A percentile compares a stretch with the other conserved stretches of the same genome.
phyloP scores from a whole-genome alignment of 2,329 filamentous ascomycete genomes.

The Lachnellula arida region DNA sequence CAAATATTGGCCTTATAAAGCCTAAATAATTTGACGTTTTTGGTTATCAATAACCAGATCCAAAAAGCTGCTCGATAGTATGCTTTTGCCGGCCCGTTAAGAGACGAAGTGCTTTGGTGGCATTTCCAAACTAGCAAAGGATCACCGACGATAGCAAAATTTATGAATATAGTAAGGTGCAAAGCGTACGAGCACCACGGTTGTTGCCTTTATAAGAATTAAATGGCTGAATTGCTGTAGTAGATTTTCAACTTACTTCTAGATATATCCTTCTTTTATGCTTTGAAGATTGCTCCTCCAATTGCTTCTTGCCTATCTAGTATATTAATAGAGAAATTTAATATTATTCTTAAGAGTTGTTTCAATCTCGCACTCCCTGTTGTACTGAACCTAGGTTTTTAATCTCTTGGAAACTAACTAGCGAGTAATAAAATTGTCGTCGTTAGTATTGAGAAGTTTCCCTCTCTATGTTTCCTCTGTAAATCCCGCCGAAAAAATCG shows the following conservation, averaged over 20 bases:
- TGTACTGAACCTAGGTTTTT: constrained; percentile 91
- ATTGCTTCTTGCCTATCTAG: constrained; percentile 90
- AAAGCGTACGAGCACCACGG: constrained; percentile 88
- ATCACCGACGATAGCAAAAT: constrained; percentile 61
- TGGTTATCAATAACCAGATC: constrained; percentile 82
- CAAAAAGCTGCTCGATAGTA: constrained; percentile 51
- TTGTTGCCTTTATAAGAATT: constrained; percentile 49
- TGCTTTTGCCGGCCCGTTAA: constrained; percentile 46
- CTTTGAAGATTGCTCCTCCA: constrained; percentile 94
- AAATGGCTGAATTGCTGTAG: neutral
- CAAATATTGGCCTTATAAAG: constrained; percentile 77
- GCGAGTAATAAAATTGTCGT: constrained; percentile 94
- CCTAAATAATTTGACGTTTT: constrained; percentile 81
- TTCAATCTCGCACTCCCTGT: constrained; percentile 79
- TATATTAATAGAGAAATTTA: constrained; percentile 86
- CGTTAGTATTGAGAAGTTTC: constrained; percentile 85
- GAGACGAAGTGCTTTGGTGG: constrained; percentile 62
- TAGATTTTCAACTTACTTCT: constrained; percentile 39
- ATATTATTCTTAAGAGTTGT: constrained; percentile 82
- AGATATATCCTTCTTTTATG: constrained; percentile 74
- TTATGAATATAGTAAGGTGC: constrained; percentile 81
- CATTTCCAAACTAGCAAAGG: constrained; percentile 63
- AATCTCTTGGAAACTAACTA: constrained; percentile 86
- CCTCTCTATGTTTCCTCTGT: constrained; percentile 81
- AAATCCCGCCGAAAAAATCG: constrained; percentile 62